Evolutionary conservation across 345 rosid species (phyloP), one percentile per base, ranked within the genome.

Genomic region (Citrus trifoliata): DNA sequence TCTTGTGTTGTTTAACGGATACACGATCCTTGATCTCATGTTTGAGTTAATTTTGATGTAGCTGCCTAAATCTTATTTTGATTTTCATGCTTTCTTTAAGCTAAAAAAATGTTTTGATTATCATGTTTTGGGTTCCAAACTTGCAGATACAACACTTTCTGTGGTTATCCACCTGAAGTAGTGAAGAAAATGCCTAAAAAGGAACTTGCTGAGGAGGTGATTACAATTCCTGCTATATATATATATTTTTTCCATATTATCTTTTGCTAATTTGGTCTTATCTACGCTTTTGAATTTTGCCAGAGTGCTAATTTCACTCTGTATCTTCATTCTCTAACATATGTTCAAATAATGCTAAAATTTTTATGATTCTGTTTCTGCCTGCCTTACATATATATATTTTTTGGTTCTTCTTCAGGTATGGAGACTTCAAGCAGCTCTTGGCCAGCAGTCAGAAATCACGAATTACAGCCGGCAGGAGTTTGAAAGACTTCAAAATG

Each of bases 361-460:
- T 71, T 74, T n/a, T 53, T 35, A 42, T 71, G 59, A 51, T 48
- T 12, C 68, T 79, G 62, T 42, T 30, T 19, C 6, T 66, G 67
- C 13, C 18, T 56, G 35, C 35, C 13, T 62, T 64, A 71, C 8
- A 37, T 7, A 37, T 7, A 19, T 33, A 28, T 46, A 59, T 53
- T 0, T 21, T 10, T 59, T 30, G 56, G 16, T 10, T 32, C 62
- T 77, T 22, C 38, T 65, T 74, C 84, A 95, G 99, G 97, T 96
- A 13, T 94, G 98, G 99, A 91, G 97, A 83, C 99, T 96, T 76
- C 98, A 96, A 81, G 98, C 98, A 73, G 99, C 97, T 82, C 92
- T 96, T 40, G 97, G 99, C 40, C 98, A 94, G 89, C 99, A 94
- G 84, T 86, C 93, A 27, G 98, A 94, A 87, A 94, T 94, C 76